These are phyloP conservation scores for Boletus reticulatus DNA, from an alignment of 768 basidiomycete species.

Conservation along the genomic window DNA sequence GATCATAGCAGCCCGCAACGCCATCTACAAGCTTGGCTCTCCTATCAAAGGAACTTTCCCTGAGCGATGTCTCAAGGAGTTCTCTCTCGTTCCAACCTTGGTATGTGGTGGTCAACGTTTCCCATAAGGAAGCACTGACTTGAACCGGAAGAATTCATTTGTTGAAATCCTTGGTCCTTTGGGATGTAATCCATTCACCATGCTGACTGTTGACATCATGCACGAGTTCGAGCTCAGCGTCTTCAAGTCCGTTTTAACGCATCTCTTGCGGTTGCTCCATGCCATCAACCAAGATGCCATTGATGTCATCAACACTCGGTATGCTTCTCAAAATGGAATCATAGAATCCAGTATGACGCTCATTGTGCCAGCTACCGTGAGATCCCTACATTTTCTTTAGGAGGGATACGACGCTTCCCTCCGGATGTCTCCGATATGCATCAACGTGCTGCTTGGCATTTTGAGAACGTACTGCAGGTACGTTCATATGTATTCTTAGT, in stretches of 20 bases:
- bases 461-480: conserved; percentile 15
- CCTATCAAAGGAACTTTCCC: neutral
- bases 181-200: neutral
- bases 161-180: neutral
- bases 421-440: conserved; percentile 38
- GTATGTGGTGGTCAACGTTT: no score
- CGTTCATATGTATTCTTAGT: no score
- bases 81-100: neutral
- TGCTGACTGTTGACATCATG: conserved; percentile 29
- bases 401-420: conserved; percentile 39
- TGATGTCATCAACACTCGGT: conserved; percentile 26
- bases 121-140: no score
- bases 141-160: neutral
- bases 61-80: neutral
- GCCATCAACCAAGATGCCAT: conserved; percentile 9
- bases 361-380: conserved; percentile 5
- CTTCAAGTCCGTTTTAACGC: conserved; percentile 36
- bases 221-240: conserved; percentile 42
- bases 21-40: neutral
- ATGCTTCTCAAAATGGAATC: no score
- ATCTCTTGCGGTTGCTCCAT: conserved; percentile 35
- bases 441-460: conserved; percentile 20
- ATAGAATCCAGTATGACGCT: no score
- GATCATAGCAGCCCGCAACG: neutral
- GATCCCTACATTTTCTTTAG: conserved; percentile 24